A percentile compares a stretch with the other conserved stretches of the same genome.
Evolutionary conservation across 1,139 yeast genomes (phyloP).

Genomic region (Saccharomyces hybrid): DNA sequence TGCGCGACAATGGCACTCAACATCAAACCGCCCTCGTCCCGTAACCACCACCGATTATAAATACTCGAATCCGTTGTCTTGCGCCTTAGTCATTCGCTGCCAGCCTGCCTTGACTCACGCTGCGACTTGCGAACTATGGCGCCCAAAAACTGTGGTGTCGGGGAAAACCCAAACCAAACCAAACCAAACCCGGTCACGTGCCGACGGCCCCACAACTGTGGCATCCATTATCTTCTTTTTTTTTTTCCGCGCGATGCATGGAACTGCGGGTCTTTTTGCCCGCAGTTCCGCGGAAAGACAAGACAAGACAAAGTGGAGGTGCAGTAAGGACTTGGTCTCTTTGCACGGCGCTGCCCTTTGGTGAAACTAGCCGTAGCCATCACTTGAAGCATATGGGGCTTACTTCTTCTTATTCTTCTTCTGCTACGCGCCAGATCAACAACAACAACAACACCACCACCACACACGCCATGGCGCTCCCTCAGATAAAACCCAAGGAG

Average conservation of each 20-base stretch:
- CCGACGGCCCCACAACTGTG: neutral
- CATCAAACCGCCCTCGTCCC: neutral
- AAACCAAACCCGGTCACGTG: neutral
- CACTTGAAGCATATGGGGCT: neutral
- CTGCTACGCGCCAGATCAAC: neutral
- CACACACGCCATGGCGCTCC: neutral
- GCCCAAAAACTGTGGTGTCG: neutral
- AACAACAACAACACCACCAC: no score
- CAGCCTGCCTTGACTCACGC: conserved; percentile 1
- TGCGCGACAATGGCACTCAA: neutral
- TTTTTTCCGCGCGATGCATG: neutral
- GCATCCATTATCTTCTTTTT: neutral
- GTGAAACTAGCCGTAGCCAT: no score
- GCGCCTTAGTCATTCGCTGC: neutral
- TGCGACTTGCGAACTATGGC: neutral
- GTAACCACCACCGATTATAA: neutral
- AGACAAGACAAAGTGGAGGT: neutral
- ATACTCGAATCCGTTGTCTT: neutral
- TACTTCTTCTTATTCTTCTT: no score
- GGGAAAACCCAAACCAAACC: neutral
- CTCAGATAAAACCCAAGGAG: conserved; percentile 4
- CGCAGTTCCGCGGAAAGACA: neutral
- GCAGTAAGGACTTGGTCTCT: neutral
- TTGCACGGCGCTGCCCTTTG: neutral
- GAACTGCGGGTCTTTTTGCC: neutral